Conservation (phyloP, 306 rosid genomes). For the Vigna unguiculata region DNA sequence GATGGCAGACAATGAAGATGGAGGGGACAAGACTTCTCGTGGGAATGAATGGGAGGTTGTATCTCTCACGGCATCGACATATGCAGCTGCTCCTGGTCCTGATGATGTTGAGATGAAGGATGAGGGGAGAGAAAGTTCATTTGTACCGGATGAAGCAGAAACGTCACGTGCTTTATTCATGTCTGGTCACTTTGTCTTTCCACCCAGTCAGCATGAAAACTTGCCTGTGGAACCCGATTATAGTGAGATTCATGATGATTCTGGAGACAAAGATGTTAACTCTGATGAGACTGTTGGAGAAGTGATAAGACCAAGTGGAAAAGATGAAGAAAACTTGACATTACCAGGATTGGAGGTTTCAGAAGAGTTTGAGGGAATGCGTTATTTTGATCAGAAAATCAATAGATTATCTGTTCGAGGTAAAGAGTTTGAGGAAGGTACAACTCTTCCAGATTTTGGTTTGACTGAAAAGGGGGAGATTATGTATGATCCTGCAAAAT, state of each 20-base stretch:
- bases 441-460: constrained; percentile 60
- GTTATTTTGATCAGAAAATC: constrained; percentile 62
- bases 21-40: constrained; percentile 69
- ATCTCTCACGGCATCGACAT: constrained; percentile 89
- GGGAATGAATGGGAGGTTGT: constrained; percentile 99
- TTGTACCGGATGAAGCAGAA: constrained; percentile 65
- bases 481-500: constrained; percentile 58
- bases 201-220: constrained; percentile 83
- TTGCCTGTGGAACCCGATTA: constrained; percentile 73
- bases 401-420: constrained; percentile 56
- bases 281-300: constrained; percentile 58
- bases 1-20: constrained; percentile 83
- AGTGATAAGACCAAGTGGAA: constrained; percentile 59
- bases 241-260: constrained; percentile 56
- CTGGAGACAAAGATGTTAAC: constrained; percentile 51
- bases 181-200: constrained; percentile 93
- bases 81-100: constrained; percentile 89
- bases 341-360: constrained; percentile 62
- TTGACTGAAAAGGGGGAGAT: constrained; percentile 61
- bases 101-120: constrained; percentile 60
- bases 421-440: constrained; percentile 72
- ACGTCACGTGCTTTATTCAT: constrained; percentile 81
- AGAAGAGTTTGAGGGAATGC: constrained; percentile 69
- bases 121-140: constrained; percentile 49
- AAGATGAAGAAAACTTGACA: constrained; percentile 65